Conservation (phyloP, 2,329 filamentous ascomycete genomes). For the Zalaria sp. region DNA sequence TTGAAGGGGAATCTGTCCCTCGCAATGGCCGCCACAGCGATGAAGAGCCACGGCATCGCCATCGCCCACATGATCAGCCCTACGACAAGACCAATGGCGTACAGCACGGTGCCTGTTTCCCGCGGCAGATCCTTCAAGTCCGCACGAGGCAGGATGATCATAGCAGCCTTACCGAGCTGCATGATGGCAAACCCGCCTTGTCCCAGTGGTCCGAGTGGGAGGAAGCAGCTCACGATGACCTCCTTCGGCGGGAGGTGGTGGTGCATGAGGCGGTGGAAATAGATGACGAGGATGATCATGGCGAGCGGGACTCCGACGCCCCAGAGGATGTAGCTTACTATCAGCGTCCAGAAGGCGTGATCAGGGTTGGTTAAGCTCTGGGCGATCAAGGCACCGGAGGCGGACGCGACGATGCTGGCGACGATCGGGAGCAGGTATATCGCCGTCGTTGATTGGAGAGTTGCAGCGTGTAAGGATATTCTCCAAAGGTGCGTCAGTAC, state of each 20-base stretch:
- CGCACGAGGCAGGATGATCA: constrained; percentile 23
- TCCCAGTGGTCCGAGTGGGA: constrained; percentile 53
- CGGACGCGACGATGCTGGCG: constrained; percentile 50
- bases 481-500: background rate
- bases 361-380: constrained; percentile 40
- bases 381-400: constrained; percentile 50
- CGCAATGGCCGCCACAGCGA: constrained; percentile 35
- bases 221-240: constrained; percentile 53
- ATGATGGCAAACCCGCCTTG: constrained; percentile 51
- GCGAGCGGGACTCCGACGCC: constrained; percentile 49
- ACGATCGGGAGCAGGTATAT: constrained; percentile 53
- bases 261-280: constrained; percentile 54
- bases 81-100: constrained; percentile 39
- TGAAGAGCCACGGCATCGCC: constrained; percentile 38
- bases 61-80: constrained; percentile 43
- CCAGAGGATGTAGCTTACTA: constrained; percentile 54
- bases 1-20: constrained; percentile 41
- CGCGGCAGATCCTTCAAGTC: constrained; percentile 20
- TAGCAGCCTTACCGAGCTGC: constrained; percentile 31
- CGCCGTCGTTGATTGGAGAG: constrained; percentile 45
- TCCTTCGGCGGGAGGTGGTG: constrained; percentile 54
- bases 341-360: constrained; percentile 46
- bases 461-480: background rate
- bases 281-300: constrained; percentile 50
- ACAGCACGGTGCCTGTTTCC: constrained; percentile 40